Evolutionary conservation across 257 asterid genomes (phyloP), one percentile per base, ranked within the genome.

Genomic region (Nicotiana tabacum): DNA sequence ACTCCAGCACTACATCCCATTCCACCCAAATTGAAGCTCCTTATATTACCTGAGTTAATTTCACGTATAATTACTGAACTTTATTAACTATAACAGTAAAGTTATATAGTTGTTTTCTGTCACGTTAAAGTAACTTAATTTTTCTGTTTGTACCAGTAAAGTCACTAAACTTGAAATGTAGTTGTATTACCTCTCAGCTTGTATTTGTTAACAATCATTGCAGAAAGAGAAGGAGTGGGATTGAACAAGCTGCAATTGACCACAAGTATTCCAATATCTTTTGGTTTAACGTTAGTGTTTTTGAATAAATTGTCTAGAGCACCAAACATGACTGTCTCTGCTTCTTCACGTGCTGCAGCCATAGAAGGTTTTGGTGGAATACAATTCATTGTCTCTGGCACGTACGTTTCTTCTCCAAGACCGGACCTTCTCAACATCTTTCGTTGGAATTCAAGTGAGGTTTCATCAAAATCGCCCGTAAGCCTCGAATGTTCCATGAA

Each of bases 1-100:
- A 89, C 89, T 32, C 92, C 90, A 0, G 90, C 90, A 37, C 90
- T 87, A 35, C 92, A 89, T 1, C 92, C 90, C 92, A 89, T 89
- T 4, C 92, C 92, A 0, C 89, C 89, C 29, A 89, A 60, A 33
- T 89, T 89, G 80, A 82, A 87, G 85, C 88, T 89, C 82, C 60
- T 79, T 4, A 89, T 43, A 43, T 43, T 43, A 43, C 11, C 48
- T 7, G 48, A 43, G 48, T 43, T 43, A 39, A 39, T 8, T 7
- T 43, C 48, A 43, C 48, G 2, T 43, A 43, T 43, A 43, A 8
- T 43, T 7, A 43, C 48, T 39, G 0, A 43, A 43, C 48, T 43
- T 43, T 7, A 39, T 6, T 6, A 6, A 39, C 46, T 39, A 39
- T 6, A 8, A 43, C 48, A 43, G 11, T 43, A 43, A 39, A 39